These are phyloP conservation scores for Pichia sporocuriosa DNA, from an alignment of 805 yeast species.

Conservation along the genomic window DNA sequence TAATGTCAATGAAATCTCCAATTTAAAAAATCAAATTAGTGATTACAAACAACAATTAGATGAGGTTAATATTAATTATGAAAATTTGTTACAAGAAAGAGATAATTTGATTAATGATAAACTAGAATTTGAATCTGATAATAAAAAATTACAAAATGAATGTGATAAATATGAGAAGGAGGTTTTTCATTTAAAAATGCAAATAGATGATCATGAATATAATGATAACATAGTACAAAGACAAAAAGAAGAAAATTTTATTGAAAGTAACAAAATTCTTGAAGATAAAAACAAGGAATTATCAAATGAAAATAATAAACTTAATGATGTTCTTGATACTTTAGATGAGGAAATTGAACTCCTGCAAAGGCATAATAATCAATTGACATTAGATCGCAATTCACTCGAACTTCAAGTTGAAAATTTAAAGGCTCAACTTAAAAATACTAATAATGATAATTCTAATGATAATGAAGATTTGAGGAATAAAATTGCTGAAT, in stretches of 20 bases:
- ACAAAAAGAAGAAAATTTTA: too few relatives aligned
- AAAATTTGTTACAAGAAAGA: constrained; percentile 5
- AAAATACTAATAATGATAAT: constrained; percentile 9
- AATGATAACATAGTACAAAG: too few relatives aligned
- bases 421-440: constrained; percentile 8
- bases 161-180: constrained; percentile 1
- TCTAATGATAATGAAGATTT: neutral
- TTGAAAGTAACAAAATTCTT: too few relatives aligned
- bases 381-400: too few relatives aligned
- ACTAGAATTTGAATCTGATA: constrained; percentile 1
- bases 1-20: neutral
- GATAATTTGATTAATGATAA: constrained; percentile 2
- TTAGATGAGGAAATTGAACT: too few relatives aligned
- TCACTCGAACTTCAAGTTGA: too few relatives aligned
- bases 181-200: neutral
- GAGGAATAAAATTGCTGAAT: constrained; percentile 1
- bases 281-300: too few relatives aligned
- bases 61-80: neutral
- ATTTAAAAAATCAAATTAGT: neutral
- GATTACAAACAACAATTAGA: constrained; percentile 1
- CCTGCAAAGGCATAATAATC: too few relatives aligned
- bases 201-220: neutral
- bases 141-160: constrained; percentile 6
- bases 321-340: too few relatives aligned
- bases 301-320: too few relatives aligned